phyloP scores from a whole-genome alignment of 495 filamentous ascomycete species.

The Penicillium canariense region DNA sequence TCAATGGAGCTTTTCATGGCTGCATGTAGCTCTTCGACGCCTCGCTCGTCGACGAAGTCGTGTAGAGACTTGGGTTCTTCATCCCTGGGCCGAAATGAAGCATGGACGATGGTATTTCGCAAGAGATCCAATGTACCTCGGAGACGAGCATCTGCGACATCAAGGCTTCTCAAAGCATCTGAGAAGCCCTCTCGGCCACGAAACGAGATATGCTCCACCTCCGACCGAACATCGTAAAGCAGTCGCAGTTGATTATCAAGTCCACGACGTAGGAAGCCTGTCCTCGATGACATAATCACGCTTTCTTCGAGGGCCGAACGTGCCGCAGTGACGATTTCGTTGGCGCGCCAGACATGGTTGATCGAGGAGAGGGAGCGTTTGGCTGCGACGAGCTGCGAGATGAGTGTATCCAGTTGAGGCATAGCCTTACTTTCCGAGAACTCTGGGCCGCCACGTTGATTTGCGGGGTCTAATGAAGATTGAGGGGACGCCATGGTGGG shows the following conservation, averaged over 20 bases:
- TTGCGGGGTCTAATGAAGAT: background rate
- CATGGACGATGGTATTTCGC: constrained; percentile 68
- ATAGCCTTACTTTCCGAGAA: background rate
- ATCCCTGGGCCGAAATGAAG: constrained; percentile 64
- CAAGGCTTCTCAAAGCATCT: constrained; percentile 64
- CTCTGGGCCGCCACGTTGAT: background rate
- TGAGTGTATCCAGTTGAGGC: constrained; percentile 62
- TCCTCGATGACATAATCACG: constrained; percentile 73
- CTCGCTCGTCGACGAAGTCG: constrained; percentile 86
- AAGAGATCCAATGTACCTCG: constrained; percentile 68
- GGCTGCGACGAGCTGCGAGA: constrained; percentile 78
- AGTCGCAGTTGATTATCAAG: constrained; percentile 71
- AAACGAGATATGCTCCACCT: constrained; percentile 52
- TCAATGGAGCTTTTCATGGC: constrained; percentile 67
- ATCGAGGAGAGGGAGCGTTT: constrained; percentile 91
- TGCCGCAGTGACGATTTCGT: constrained; percentile 77
- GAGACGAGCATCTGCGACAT: constrained; percentile 69
- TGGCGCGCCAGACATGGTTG: constrained; percentile 78
- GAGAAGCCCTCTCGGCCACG: constrained; percentile 58
- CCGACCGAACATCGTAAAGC: constrained; percentile 64
- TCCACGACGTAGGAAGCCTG: constrained; percentile 68
- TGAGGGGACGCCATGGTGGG: background rate
- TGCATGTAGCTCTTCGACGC: constrained; percentile 66
- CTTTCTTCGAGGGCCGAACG: constrained; percentile 76
- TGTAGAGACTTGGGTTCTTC: constrained; percentile 70